These are phyloP conservation scores for Schizophyllum amplum DNA, from an alignment of 1,284 basidiomycete genomes.

Conservation along the genomic window DNA sequence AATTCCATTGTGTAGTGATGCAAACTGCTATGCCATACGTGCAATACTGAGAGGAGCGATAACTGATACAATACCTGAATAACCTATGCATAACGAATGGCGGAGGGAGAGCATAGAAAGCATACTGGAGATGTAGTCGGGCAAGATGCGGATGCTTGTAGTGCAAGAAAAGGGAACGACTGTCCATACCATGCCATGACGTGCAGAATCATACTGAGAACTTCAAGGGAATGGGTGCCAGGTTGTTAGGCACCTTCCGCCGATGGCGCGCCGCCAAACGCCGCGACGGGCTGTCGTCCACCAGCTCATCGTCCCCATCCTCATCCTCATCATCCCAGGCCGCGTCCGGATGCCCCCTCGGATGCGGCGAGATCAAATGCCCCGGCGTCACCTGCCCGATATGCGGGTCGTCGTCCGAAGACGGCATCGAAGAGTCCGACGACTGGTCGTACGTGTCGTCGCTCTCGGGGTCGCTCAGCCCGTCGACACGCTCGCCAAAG, in stretches of 20 bases:
- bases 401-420: conserved; percentile 55
- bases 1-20: no score
- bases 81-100: background rate
- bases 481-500: background rate
- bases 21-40: no score
- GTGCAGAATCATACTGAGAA: no score
- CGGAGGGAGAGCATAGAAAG: background rate
- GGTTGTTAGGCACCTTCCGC: background rate
- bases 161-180: no score
- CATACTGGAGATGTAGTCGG: no score
- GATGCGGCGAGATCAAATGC: conserved; percentile 53
- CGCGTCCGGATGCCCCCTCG: conserved; percentile 15
- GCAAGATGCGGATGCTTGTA: no score
- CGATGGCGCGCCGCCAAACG: background rate
- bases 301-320: background rate
- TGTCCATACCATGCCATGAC: no score
- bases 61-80: background rate
- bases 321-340: background rate
- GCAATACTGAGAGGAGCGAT: no score
- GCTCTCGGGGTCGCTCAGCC: conserved; percentile 5
- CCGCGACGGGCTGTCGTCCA: background rate
- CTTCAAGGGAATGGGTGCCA: background rate
- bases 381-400: conserved; percentile 61
- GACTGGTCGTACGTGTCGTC: conserved; percentile 5
- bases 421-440: conserved; percentile 17